A percentile compares a stretch with the other conserved stretches of the same genome.
phyloP scores from a whole-genome alignment of 805 yeast genomes.

The Kodamaea sagamina region DNA sequence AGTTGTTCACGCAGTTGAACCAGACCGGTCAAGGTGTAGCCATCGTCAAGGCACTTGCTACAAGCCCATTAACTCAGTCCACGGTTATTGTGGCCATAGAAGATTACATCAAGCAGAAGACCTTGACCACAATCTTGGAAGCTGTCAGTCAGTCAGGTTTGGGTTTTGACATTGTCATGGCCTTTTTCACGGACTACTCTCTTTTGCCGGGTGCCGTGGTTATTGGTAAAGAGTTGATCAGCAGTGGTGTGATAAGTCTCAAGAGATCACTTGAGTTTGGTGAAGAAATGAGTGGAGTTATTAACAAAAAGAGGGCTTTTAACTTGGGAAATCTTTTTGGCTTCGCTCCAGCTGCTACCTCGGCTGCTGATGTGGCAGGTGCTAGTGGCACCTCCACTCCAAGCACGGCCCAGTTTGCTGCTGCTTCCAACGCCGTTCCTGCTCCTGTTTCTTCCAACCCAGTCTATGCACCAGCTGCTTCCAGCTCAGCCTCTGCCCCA shows the following conservation, averaged over 20 bases:
- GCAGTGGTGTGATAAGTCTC: slow-evolving; percentile 8
- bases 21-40: slow-evolving; percentile 20
- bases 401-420: neutral
- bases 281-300: too few species aligned
- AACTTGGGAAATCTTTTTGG: slow-evolving; percentile 8
- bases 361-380: slow-evolving; percentile 5
- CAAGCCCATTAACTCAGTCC: slow-evolving; percentile 19
- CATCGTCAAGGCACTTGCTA: slow-evolving; percentile 19
- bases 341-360: slow-evolving; percentile 11
- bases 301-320: too few species aligned
- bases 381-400: neutral
- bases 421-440: neutral
- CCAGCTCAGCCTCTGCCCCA: neutral
- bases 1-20: slow-evolving; percentile 21
- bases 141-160: slow-evolving; percentile 22
- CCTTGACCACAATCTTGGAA: slow-evolving; percentile 18
- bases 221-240: slow-evolving; percentile 17
- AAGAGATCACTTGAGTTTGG: slow-evolving; percentile 8
- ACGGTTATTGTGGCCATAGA: slow-evolving; percentile 21
- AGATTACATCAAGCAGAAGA: slow-evolving; percentile 19
- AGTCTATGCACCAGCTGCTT: neutral
- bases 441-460: neutral
- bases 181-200: slow-evolving; percentile 22
- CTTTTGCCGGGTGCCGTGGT: slow-evolving; percentile 20
- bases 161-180: slow-evolving; percentile 23